These are phyloP conservation scores for Colletotrichum tropicicola DNA, from an alignment of 2,329 filamentous ascomycete species.

Conservation along the genomic window DNA sequence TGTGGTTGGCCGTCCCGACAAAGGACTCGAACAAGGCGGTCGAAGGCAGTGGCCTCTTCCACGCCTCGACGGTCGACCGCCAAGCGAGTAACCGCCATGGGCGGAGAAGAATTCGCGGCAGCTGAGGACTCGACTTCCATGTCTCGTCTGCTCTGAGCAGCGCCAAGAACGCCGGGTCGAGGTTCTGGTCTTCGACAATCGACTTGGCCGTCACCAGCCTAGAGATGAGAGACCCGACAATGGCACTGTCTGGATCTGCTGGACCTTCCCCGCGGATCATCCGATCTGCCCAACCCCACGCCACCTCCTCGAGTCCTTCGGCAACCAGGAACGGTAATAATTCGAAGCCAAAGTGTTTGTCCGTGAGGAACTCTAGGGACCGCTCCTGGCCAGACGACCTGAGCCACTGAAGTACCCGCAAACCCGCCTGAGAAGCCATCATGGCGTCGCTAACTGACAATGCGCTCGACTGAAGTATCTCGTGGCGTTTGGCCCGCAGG, in stretches of 20 bases:
- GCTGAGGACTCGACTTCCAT: slow-evolving; percentile 45
- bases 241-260: neutral
- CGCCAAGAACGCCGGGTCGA: slow-evolving; percentile 59
- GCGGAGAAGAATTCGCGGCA: slow-evolving; percentile 46
- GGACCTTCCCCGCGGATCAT: slow-evolving; percentile 33
- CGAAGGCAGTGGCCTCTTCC: slow-evolving; percentile 54
- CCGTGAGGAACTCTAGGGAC: slow-evolving; percentile 53
- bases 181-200: slow-evolving; percentile 44
- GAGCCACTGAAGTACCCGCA: slow-evolving; percentile 63
- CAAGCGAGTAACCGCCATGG: slow-evolving; percentile 61
- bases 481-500: slow-evolving; percentile 55
- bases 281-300: slow-evolving; percentile 58
- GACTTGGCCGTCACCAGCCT: slow-evolving; percentile 54
- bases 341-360: slow-evolving; percentile 46
- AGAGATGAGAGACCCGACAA: slow-evolving; percentile 40
- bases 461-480: slow-evolving; percentile 45
- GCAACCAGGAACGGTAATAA: slow-evolving; percentile 61
- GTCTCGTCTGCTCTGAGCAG: slow-evolving; percentile 56
- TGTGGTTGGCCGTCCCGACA: slow-evolving; percentile 53
- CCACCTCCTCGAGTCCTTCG: slow-evolving; percentile 59
- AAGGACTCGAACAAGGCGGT: slow-evolving; percentile 62
- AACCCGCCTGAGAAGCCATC: slow-evolving; percentile 53
- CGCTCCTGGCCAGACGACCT: slow-evolving; percentile 58
- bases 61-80: slow-evolving; percentile 60
- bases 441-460: slow-evolving; percentile 45